phyloP scores from a whole-genome alignment of 805 yeast genomes.

The Teunomyces pallodes region DNA sequence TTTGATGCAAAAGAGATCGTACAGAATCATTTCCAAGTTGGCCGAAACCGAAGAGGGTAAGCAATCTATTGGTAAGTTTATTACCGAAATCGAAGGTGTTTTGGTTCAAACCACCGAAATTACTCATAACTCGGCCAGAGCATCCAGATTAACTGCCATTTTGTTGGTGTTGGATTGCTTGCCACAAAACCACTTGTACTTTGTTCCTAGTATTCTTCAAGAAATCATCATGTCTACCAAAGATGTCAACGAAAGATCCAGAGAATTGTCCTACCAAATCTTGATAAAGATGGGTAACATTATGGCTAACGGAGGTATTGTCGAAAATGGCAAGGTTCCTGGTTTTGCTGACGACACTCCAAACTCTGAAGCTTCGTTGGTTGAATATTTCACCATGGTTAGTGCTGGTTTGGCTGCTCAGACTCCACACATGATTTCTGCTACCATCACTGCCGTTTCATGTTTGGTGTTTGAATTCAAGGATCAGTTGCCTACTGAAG shows the following conservation, averaged over 20 bases:
- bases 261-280: constrained; percentile 74
- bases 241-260: constrained; percentile 87
- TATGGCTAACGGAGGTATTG: constrained; percentile 67
- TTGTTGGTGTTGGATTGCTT: constrained; percentile 56
- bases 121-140: constrained; percentile 72
- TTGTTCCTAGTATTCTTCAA: constrained; percentile 78
- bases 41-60: constrained; percentile 68
- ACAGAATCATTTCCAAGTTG: constrained; percentile 70
- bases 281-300: constrained; percentile 77
- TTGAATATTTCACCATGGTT: constrained; percentile 87
- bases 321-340: constrained; percentile 64
- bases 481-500: constrained; percentile 54
- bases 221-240: constrained; percentile 90
- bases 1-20: constrained; percentile 83
- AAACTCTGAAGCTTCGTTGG: constrained; percentile 63
- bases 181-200: constrained; percentile 64
- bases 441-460: constrained; percentile 83
- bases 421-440: constrained; percentile 93
- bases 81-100: constrained; percentile 57
- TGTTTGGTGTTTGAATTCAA: constrained; percentile 86
- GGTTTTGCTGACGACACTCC: constrained; percentile 63
- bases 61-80: constrained; percentile 49
- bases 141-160: constrained; percentile 73
- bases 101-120: constrained; percentile 55
- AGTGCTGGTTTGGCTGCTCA: constrained; percentile 96